These are phyloP conservation scores for Cadophora malorum DNA, from an alignment of 2,329 filamentous ascomycete genomes.

Conservation along the genomic window DNA sequence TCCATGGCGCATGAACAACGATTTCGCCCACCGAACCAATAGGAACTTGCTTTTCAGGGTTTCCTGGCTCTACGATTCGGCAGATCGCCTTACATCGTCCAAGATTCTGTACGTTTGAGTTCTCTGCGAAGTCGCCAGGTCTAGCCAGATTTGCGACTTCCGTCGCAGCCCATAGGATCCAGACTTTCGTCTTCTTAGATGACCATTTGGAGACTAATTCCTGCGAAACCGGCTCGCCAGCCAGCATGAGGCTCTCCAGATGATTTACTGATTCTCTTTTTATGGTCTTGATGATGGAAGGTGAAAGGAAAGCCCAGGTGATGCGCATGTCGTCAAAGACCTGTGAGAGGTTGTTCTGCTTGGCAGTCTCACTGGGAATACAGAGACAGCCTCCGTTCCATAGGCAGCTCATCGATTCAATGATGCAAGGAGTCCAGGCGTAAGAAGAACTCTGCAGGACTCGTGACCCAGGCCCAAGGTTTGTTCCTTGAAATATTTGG, in stretches of 20 bases:
- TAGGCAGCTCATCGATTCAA: constrained; percentile 37
- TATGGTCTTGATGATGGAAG: constrained; percentile 38
- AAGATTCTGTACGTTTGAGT: constrained; percentile 12
- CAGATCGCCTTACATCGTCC: constrained; percentile 7
- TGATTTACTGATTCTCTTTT: constrained; percentile 31
- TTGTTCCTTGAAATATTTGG: constrained; percentile 1
- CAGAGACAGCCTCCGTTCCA: constrained; percentile 49
- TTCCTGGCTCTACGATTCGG: constrained; percentile 47
- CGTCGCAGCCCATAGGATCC: constrained; percentile 12
- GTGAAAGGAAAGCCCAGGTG: constrained; percentile 36
- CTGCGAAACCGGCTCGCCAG: constrained; percentile 45
- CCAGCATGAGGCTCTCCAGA: constrained; percentile 33
- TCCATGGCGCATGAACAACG: constrained; percentile 54
- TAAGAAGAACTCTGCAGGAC: constrained; percentile 28
- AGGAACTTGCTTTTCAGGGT: constrained; percentile 31
- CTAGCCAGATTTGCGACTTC: constrained; percentile 4
- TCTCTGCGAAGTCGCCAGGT: not conserved
- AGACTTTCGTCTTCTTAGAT: constrained; percentile 30
- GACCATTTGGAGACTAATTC: constrained; percentile 49
- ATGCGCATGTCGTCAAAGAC: constrained; percentile 35
- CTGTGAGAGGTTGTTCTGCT: constrained; percentile 44
- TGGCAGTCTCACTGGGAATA: constrained; percentile 45
- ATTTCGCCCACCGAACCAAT: constrained; percentile 34
- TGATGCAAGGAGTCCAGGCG: constrained; percentile 30
- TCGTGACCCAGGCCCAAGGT: constrained; percentile 16